Base-by-base conservation (phyloP, 495 filamentous ascomycete genomes). In the Aspergillus baeticus region DNA sequence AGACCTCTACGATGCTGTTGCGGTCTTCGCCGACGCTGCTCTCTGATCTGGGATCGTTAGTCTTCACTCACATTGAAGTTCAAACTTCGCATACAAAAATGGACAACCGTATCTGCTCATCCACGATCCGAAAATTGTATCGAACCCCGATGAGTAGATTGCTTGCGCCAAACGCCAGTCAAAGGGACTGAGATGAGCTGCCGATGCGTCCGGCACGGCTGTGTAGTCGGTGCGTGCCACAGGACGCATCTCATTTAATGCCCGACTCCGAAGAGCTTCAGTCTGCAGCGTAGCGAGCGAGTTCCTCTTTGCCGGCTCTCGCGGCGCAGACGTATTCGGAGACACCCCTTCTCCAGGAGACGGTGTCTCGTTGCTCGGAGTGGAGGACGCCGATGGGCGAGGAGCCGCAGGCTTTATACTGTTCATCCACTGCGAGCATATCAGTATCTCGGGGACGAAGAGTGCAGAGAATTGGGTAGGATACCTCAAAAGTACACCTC, bases 81-180 rank as follows among this genome's bases (percentile, higher is more conserved):
- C n/a, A n/a, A n/a, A n/a, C n/a, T n/a, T n/a, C n/a, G 39, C 48
- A 2, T 6, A 53, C 38, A 53, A 23, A 35, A 53, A 53, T n/a
- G 51, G 51, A 17, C 51, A 53, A 4, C 51, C 51, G 13, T 53
- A 34, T 35, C 22, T 43, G 17, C 51, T 53, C 51, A 53, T 53
- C 51, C 51, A 44, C 2, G 51, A 53, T 23, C 51, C 39, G 34
- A 53, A 53, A 5, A 53, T 13, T 11, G 23, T 35, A 33, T 53
- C 51, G 13, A 53, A 53, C 0, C 51, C 51, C 1, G n/a, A 7
- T 2, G 20, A 15, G 26, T 53, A 53, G 5, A 53, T 53, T 3
- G 6, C 51, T 14, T 17, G 23, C 3, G 31, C 23, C 26, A 41
- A 35, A 20, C 17, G 37, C 5, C 4, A 11, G 14, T 53, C 51